Base-by-base conservation (phyloP, 2,329 filamentous ascomycete genomes). In the Paecilomyces dactylethromorphus region DNA sequence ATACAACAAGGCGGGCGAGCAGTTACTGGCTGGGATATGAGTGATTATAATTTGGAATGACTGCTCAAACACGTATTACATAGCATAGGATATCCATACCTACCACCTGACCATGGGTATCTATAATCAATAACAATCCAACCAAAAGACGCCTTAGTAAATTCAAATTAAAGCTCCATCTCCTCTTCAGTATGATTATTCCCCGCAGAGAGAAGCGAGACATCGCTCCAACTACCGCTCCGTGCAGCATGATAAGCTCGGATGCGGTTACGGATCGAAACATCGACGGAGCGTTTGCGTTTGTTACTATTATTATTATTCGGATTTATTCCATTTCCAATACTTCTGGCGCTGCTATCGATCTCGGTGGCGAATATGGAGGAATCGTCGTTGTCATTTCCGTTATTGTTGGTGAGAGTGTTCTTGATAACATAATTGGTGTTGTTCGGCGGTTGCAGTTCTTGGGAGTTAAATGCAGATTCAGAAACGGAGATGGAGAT, bases 161-260 rank as follows among this genome's bases (percentile, higher is more conserved):
- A 33, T 12, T 12, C n/a, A 18, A n/a, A 21, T 65, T 56, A 79
- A 33, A 80, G 60, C 62, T 80, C 78, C 57, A 72, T 58, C 59
- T 80, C 78, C 54, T 71, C 67, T 57, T 74, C 67, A 0, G 70
- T 68, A 66, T 80, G 76, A 60, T 78, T 78, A 63, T 75, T 71
- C 2, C 72, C 71, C 5, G 74, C 71, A 26, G 78, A 81, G 31
- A 79, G 68, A 29, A 81, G 65, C 3, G 76, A 67, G n/a, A 75
- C 62, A 22, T 71, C 66, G 53, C 69, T 67, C 76, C 78, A 80
- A 11, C 72, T 78, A 10, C 73, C 73, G 62, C 72, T 74, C 10
- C 67, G 71, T 18, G 72, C 78, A 26, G 76, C 76, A 18, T 71
- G 64, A 56, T 76, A 82, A 24, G 73, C 77, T 56, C 65, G 71